phyloP scores from a whole-genome alignment of 2,329 filamentous ascomycete genomes.

The Phaeosphaeriaceae sp. region DNA sequence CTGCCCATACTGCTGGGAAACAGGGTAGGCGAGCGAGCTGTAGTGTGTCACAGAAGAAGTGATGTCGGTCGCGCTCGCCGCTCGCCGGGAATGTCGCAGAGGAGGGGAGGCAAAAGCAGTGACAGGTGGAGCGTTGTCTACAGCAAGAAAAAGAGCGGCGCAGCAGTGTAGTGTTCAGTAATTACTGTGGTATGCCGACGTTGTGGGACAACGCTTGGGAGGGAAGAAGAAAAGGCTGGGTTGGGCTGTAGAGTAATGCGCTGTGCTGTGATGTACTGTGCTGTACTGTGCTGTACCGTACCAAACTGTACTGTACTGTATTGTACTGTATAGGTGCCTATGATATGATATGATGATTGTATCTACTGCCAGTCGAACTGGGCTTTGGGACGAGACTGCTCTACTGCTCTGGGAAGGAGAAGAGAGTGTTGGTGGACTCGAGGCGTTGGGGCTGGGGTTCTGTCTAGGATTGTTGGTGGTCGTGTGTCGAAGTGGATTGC shows the following conservation, averaged over 20 bases:
- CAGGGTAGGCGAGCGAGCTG: too few relatives aligned
- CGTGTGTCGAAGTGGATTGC: conserved; percentile 25
- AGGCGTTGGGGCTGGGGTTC: too few relatives aligned
- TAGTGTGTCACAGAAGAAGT: conserved; percentile 15
- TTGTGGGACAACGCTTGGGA: conserved; percentile 32
- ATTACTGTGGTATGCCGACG: conserved; percentile 8
- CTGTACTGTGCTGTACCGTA: neutral
- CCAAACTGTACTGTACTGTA: too few relatives aligned
- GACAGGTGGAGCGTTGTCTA: conserved; percentile 17
- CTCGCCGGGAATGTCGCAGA: neutral
- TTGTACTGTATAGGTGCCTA: too few relatives aligned
- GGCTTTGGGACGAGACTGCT: too few relatives aligned
- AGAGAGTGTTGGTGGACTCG: conserved; percentile 18
- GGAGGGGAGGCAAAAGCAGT: conserved; percentile 7
- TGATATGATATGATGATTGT: too few relatives aligned
- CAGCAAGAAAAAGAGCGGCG: conserved; percentile 22
- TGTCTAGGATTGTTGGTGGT: conserved; percentile 1
- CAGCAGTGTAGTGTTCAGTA: conserved; percentile 6
- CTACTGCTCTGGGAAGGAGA: too few relatives aligned
- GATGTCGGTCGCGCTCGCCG: conserved; percentile 5
- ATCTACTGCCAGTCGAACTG: too few relatives aligned
- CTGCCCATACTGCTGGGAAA: conserved; percentile 43
- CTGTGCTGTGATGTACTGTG: conserved; percentile 10
- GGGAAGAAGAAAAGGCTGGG: conserved; percentile 15
- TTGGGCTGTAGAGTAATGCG: conserved; percentile 16